Conservation (phyloP, 306 rosid genomes). For the Carpinus fangiana region DNA sequence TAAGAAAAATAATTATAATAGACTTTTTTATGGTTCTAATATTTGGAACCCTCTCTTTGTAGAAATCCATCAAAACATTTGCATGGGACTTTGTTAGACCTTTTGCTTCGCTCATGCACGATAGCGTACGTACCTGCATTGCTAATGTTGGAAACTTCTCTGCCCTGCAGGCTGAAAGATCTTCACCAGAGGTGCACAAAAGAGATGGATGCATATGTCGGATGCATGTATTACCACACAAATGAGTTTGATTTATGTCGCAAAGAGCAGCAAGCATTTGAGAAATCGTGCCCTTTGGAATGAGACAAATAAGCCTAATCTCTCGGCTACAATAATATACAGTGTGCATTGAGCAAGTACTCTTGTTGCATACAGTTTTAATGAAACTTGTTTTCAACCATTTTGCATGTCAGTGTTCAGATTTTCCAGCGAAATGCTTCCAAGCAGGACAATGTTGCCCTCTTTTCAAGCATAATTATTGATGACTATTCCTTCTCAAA, state of each 20-base stretch:
- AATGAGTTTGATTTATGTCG: conserved; percentile 95
- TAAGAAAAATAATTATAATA: too few species aligned
- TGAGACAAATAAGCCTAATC: conserved; percentile 37
- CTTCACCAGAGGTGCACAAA: conserved; percentile 85
- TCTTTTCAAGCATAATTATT: conserved; percentile 28
- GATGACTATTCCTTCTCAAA: neutral
- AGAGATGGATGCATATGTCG: conserved; percentile 87
- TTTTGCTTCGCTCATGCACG: neutral
- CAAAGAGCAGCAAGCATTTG: conserved; percentile 86
- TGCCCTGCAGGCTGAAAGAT: conserved; percentile 78
- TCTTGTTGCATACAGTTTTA: conserved; percentile 34
- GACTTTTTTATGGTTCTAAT: neutral
- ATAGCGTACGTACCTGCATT: neutral
- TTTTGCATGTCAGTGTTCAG: conserved; percentile 32
- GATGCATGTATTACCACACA: conserved; percentile 95
- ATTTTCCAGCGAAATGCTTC: conserved; percentile 32
- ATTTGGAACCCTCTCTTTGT: neutral
- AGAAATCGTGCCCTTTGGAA: conserved; percentile 76
- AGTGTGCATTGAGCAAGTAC: conserved; percentile 51
- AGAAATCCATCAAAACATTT: neutral
- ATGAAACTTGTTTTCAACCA: conserved; percentile 27
- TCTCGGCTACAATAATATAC: conserved; percentile 47
- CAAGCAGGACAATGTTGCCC: conserved; percentile 26
- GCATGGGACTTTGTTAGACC: neutral
- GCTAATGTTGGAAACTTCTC: conserved; percentile 16